Evolutionary conservation across 768 basidiomycete species (phyloP).

Genomic region (Tulasnella sp.): DNA sequence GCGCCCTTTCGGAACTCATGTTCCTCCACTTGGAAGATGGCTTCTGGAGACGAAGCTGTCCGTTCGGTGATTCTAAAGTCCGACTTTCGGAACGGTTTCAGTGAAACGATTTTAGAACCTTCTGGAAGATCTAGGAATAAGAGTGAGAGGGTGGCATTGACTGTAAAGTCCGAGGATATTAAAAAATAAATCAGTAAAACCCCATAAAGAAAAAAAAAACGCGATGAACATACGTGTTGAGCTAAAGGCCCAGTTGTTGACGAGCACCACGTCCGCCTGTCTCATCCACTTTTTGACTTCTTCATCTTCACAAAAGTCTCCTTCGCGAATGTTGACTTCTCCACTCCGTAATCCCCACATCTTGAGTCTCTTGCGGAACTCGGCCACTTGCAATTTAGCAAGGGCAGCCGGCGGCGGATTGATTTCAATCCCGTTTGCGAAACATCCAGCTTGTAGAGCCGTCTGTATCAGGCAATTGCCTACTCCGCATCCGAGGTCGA

Average conservation of each 20-base stretch:
- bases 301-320: constrained; percentile 64
- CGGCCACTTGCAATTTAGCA: constrained; percentile 59
- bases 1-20: constrained; percentile 53
- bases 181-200: neutral
- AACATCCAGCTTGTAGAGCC: constrained; percentile 61
- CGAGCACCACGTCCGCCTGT: constrained; percentile 81
- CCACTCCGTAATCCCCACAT: constrained; percentile 86
- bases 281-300: constrained; percentile 57
- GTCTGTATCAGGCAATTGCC: constrained; percentile 76
- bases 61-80: constrained; percentile 70
- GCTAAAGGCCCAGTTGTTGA: constrained; percentile 77
- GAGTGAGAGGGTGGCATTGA: constrained; percentile 76
- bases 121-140: constrained; percentile 93
- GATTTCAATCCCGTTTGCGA: constrained; percentile 66
- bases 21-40: constrained; percentile 68
- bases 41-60: constrained; percentile 73
- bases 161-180: constrained; percentile 27
- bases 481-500: constrained; percentile 79
- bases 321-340: constrained; percentile 65
- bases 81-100: constrained; percentile 64
- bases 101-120: constrained; percentile 76
- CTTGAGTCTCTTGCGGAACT: constrained; percentile 61
- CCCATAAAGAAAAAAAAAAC: neutral
- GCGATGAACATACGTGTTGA: constrained; percentile 45
- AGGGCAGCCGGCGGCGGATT: constrained; percentile 67